phyloP scores from a whole-genome alignment of 345 rosid species.

The Eucalyptus pauciflora region DNA sequence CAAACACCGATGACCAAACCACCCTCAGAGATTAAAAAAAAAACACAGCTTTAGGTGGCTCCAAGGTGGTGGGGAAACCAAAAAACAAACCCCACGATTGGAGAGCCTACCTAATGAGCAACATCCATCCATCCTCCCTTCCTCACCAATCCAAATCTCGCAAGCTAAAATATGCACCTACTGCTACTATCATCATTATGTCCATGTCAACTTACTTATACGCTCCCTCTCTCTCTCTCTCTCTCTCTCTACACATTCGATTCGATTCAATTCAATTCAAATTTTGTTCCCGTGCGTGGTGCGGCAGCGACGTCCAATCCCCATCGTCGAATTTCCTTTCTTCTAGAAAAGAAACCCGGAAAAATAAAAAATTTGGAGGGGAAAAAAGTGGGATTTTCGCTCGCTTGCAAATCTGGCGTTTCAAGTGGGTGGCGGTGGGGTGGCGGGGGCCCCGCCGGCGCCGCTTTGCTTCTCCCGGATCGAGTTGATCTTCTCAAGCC shows the following conservation, averaged over 20 bases:
- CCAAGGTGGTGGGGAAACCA: neutral
- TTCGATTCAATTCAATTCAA: neutral
- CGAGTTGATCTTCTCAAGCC: slow-evolving; percentile 71
- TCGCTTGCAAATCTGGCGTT: neutral
- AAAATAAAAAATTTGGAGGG: neutral
- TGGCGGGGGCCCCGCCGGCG: slow-evolving; percentile 4
- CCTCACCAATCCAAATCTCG: neutral
- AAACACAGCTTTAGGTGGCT: neutral
- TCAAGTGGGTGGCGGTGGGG: neutral
- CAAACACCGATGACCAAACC: neutral
- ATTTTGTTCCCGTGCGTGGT: neutral
- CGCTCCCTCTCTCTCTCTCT: neutral
- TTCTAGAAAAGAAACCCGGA: neutral
- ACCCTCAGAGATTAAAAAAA: neutral
- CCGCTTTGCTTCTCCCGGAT: slow-evolving; percentile 25
- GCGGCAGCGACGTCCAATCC: neutral
- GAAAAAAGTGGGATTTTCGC: neutral
- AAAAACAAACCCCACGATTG: neutral
- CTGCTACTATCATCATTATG: neutral
- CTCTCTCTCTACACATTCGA: neutral
- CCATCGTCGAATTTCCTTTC: neutral
- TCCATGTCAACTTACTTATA: neutral
- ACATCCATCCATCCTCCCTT: neutral
- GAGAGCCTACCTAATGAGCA: neutral
- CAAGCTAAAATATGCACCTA: neutral